Percentiles rank a stretch among this genome's conserved stretches.
These are phyloP conservation scores for Solanum pennellii DNA, from an alignment of 257 asterid species.

Conservation along the genomic window DNA sequence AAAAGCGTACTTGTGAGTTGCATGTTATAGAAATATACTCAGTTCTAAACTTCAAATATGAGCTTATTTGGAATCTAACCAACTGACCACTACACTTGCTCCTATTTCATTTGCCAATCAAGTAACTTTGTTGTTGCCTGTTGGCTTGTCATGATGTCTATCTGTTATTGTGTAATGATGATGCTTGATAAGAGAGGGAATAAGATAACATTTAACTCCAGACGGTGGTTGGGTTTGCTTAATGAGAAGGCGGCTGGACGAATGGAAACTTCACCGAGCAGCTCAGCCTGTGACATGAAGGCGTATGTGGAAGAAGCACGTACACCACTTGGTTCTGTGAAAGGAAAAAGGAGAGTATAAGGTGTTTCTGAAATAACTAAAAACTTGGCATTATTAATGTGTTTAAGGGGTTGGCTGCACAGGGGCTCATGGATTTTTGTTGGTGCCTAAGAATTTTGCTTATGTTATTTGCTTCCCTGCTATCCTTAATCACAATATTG, in stretches of 20 bases:
- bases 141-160: neutral
- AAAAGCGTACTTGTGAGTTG: neutral
- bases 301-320: neutral
- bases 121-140: neutral
- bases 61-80: neutral
- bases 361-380: neutral
- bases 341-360: neutral
- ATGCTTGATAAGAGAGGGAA: neutral
- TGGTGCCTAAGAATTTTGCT: neutral
- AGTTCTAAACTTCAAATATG: neutral
- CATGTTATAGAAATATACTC: neutral
- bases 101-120: neutral
- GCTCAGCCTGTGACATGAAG: neutral
- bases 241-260: neutral
- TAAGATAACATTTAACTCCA: neutral
- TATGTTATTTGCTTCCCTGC: neutral
- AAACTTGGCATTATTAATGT: neutral
- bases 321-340: neutral
- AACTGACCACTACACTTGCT: neutral
- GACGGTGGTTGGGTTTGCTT: neutral
- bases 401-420: neutral
- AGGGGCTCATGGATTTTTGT: neutral
- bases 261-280: neutral
- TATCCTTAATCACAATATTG: neutral
- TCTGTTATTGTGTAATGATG: neutral